Evolutionary conservation across 164 flowering plant genomes (phyloP).

Genomic region (Magnolia sinica): DNA sequence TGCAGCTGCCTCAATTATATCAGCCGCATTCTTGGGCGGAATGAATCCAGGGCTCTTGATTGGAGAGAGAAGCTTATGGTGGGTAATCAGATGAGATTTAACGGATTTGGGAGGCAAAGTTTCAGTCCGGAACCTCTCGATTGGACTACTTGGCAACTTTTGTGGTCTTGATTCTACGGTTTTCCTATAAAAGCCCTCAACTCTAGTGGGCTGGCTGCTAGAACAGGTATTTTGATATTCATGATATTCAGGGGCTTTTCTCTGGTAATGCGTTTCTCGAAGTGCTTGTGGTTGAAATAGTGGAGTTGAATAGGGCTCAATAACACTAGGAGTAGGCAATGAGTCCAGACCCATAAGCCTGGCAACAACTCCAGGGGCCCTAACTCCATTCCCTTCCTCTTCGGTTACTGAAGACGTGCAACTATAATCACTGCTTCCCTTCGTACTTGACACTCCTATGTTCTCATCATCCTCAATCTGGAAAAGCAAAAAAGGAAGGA

Average conservation of each 20-base stretch:
- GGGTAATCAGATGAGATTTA: conserved; percentile 64
- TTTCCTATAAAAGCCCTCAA: conserved; percentile 30
- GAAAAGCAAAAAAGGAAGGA: background rate
- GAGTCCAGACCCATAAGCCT: conserved; percentile 96
- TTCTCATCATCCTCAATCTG: conserved; percentile 70
- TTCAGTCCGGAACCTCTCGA: conserved; percentile 69
- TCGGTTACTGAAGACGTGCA: conserved; percentile 87
- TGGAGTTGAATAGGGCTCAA: conserved; percentile 59
- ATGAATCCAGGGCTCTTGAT: conserved; percentile 62
- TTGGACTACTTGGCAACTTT: conserved; percentile 25
- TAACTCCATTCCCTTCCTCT: conserved; percentile 62
- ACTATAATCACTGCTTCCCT: conserved; percentile 68
- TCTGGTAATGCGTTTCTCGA: conserved; percentile 29
- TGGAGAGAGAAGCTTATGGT: conserved; percentile 83
- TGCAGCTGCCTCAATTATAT: conserved; percentile 88
- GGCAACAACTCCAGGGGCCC: conserved; percentile 86
- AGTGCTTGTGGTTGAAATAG: conserved; percentile 53
- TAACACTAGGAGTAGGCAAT: conserved; percentile 51
- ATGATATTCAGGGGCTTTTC: conserved; percentile 35
- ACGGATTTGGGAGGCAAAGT: conserved; percentile 75
- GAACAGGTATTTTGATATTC: conserved; percentile 34
- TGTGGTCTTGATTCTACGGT: conserved; percentile 39
- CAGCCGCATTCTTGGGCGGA: conserved; percentile 60
- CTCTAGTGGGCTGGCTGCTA: conserved; percentile 24
- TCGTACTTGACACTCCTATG: conserved; percentile 41